Base-by-base conservation (phyloP, 2,329 filamentous ascomycete genomes). In the Arthrinium puccinioides region DNA sequence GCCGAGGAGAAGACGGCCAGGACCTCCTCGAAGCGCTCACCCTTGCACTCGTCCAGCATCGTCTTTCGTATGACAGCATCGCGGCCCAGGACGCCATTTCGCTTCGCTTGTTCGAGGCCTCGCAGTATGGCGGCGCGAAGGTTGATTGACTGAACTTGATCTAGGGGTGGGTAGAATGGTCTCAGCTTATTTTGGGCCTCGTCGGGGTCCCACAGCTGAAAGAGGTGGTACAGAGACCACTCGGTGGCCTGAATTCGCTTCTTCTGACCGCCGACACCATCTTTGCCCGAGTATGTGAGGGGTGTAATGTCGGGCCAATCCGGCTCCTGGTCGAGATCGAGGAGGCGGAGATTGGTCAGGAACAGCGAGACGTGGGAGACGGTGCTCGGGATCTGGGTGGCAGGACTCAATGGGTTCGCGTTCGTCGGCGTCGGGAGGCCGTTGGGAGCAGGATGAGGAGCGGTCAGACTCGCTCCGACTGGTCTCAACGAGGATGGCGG, bases 1-100 rank as follows among this genome's bases (percentile, higher is more conserved):
- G 79, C 76, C 11, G 84, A 85, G 2, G 90, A 96, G 51, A 98
- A 94, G 1, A 79, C 70, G 4, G 87, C 79, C 20, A 97, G 70
- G 2, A 95, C 66, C 54, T 98, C 92, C 55, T 89, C 88, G 38
- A 97, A 76, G 45, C 87, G 82, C 38, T 95, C 88, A 6, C 90
- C 90, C 47, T 84, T 89, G 63, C 92, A 98, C 51, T 98, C 90
- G 55, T 98, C 92, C 36, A 98, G 69, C 86, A 96, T 95, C 0
- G 87, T 94, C 66, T 95, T 96, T 36, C 92, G 79, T 21, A 97
- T 64, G 1, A 94, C 75, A 0, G 76, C 75, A 53, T 95, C 88
- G 34, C 86, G 74, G 4, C 87, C 86, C 8, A 97, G 68, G 1
- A 82, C 68, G 21, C 88, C 89, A 63, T 79, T 86, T 65, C 94